These are phyloP conservation scores for Saccharomycopsis fibuligera DNA, from an alignment of 805 yeast genomes.

Conservation along the genomic window DNA sequence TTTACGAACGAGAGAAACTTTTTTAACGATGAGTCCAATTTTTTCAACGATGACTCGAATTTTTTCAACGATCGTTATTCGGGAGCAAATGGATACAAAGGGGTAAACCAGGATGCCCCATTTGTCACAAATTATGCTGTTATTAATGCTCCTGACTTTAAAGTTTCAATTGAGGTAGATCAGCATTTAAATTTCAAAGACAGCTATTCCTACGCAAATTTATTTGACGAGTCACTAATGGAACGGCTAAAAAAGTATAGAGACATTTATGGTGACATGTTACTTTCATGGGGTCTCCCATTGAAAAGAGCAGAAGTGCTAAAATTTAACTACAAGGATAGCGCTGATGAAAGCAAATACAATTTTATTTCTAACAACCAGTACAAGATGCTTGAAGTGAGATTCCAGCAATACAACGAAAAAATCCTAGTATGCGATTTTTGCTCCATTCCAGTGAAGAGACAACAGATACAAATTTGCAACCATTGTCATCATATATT, in stretches of 20 bases:
- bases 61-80: too few relatives aligned
- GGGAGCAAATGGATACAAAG: too few relatives aligned
- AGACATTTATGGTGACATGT: conserved; percentile 67
- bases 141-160: conserved; percentile 22
- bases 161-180: conserved; percentile 21
- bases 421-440: conserved; percentile 47
- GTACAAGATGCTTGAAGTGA: conserved; percentile 3
- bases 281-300: conserved; percentile 79
- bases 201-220: background rate
- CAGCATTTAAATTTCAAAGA: conserved; percentile 21
- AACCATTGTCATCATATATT: conserved; percentile 69
- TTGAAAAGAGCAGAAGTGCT: conserved; percentile 72
- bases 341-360: conserved; percentile 21
- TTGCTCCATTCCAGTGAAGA: conserved; percentile 56
- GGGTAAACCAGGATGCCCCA: background rate
- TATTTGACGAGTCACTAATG: conserved; percentile 5
- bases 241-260: conserved; percentile 30
- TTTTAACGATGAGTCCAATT: background rate
- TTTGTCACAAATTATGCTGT: conserved; percentile 10
- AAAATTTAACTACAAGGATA: conserved; percentile 49
- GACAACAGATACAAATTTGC: conserved; percentile 56
- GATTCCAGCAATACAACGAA: conserved; percentile 23
- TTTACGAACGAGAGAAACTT: conserved; percentile 2
- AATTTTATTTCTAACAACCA: background rate
- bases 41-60: background rate